Evolutionary conservation across 2,329 filamentous ascomycete genomes (phyloP).

Genomic region (Trichoderma sp.): DNA sequence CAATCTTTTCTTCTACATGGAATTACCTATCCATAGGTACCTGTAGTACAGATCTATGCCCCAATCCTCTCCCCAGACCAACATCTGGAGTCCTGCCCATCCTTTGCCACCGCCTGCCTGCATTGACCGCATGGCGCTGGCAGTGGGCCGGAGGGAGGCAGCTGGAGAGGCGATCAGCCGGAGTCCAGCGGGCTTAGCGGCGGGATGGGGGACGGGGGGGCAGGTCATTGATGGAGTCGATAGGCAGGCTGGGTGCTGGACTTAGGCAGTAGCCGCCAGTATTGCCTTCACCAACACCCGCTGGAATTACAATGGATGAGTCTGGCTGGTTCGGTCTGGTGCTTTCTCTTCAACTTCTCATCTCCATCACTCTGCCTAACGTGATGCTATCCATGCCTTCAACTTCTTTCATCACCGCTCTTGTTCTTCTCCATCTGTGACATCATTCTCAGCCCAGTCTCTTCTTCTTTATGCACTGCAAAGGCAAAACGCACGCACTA

Average conservation of each 20-base stretch:
- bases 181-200: slow-evolving; percentile 6
- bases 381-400: neutral
- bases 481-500: neutral
- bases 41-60: neutral
- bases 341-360: neutral
- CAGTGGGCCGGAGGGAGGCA: neutral
- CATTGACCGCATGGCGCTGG: neutral
- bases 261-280: neutral
- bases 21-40: neutral
- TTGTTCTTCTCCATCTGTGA: neutral
- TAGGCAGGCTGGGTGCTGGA: neutral
- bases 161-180: slow-evolving; percentile 16
- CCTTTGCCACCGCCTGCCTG: neutral
- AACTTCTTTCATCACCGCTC: neutral
- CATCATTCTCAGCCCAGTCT: neutral
- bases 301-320: neutral
- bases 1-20: neutral
- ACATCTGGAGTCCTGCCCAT: neutral
- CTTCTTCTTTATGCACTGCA: neutral
- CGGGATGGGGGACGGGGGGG: neutral
- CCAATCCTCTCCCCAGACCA: neutral
- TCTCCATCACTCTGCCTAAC: neutral
- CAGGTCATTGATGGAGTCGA: neutral
- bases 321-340: neutral
- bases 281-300: neutral